Evolutionary conservation across 2,329 filamentous ascomycete species (phyloP).

Genomic region (Alternaria triticina): DNA sequence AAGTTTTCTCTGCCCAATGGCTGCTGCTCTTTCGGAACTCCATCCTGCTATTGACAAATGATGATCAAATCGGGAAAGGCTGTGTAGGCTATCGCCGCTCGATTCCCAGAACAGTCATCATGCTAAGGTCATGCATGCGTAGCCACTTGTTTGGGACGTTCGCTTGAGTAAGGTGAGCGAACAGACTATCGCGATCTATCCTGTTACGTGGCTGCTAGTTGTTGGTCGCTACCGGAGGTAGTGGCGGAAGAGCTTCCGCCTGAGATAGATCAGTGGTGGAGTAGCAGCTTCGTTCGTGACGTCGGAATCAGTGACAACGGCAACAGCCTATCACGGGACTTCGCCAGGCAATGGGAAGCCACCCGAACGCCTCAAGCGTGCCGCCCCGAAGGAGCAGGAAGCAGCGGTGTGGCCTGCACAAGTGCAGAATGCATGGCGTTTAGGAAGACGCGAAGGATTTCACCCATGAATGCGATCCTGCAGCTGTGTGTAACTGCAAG

Average conservation of each 20-base stretch:
- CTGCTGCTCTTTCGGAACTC: not conserved
- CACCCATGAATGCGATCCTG: not conserved
- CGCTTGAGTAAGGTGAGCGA: not conserved
- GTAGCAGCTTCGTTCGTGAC: not conserved
- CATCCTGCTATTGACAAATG: not conserved
- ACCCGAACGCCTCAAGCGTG: not conserved
- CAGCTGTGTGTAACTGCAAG: not conserved
- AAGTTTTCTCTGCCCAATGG: not conserved
- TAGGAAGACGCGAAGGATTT: not conserved
- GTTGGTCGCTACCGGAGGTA: not conserved
- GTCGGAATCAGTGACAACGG: not conserved
- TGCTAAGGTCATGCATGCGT: constrained; percentile 3
- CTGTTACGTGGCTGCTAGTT: constrained; percentile 4
- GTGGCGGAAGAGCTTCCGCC: not conserved
- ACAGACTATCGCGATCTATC: not conserved
- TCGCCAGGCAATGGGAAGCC: not conserved
- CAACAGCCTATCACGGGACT: not conserved
- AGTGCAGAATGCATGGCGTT: not conserved
- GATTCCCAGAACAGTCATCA: not conserved
- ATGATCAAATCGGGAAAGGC: not conserved
- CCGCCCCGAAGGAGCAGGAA: not conserved
- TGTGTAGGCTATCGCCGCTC: not conserved
- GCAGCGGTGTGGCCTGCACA: constrained; percentile 1
- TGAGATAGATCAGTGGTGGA: not conserved
- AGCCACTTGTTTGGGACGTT: not conserved